Conservation (phyloP, 2,329 filamentous ascomycete genomes). For the Pyricularia sp. region DNA sequence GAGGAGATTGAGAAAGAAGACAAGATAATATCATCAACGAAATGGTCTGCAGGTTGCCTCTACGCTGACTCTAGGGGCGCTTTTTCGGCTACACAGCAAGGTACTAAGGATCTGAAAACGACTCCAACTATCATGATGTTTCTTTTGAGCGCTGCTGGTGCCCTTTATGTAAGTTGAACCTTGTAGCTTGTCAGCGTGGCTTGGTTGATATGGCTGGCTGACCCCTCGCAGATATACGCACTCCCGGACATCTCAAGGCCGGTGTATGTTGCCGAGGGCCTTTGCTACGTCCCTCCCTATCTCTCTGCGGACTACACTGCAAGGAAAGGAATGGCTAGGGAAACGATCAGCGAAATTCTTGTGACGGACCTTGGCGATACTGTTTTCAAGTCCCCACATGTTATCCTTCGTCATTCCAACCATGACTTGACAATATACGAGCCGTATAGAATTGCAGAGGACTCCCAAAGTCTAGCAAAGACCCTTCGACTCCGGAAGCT, state of each 20-base stretch:
- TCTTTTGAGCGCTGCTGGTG: slow-evolving; percentile 65
- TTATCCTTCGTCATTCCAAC: slow-evolving; percentile 73
- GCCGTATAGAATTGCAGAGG: slow-evolving; percentile 49
- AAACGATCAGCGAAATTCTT: slow-evolving; percentile 68
- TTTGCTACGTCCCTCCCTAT: slow-evolving; percentile 69
- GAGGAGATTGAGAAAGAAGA: slow-evolving; percentile 67
- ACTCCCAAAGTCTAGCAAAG: slow-evolving; percentile 35
- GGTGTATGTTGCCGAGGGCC: slow-evolving; percentile 64
- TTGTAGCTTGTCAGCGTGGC: not conserved
- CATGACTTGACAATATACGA: slow-evolving; percentile 86
- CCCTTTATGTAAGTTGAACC: slow-evolving; percentile 55
- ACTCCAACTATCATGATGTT: slow-evolving; percentile 59
- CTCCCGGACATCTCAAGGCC: slow-evolving; percentile 64
- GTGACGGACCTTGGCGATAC: slow-evolving; percentile 78
- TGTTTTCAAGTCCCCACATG: slow-evolving; percentile 60
- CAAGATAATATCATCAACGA: slow-evolving; percentile 44
- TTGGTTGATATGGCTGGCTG: not conserved
- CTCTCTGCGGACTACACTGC: slow-evolving; percentile 63
- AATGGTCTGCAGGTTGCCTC: slow-evolving; percentile 77
- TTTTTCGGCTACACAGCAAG: slow-evolving; percentile 32
- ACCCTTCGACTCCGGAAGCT: slow-evolving; percentile 70
- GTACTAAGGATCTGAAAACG: slow-evolving; percentile 27
- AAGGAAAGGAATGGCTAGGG: slow-evolving; percentile 62
- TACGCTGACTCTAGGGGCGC: slow-evolving; percentile 59
- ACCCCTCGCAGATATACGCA: slow-evolving; percentile 55